Evolutionary conservation across 495 filamentous ascomycete genomes (phyloP), one percentile per base, ranked within the genome.

Genomic region (Astrothelium macrocarpum): DNA sequence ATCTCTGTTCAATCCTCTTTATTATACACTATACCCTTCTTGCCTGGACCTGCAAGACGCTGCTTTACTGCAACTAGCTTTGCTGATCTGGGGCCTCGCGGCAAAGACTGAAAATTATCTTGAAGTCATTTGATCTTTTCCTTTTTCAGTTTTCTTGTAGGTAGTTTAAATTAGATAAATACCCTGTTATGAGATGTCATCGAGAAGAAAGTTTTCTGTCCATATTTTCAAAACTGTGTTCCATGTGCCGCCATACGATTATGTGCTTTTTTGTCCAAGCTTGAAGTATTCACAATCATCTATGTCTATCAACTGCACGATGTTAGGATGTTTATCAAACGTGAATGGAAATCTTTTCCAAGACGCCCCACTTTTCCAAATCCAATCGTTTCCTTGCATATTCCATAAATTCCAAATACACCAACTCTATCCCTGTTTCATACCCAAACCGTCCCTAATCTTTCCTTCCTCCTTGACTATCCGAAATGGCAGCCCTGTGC

Each of bases 401-500:
- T 39, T n/a, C n/a, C n/a, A n/a, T n/a, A n/a, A n/a, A n/a, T n/a
- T n/a, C n/a, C n/a, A n/a, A n/a, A n/a, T n/a, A n/a, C n/a, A n/a
- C 16, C 16, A 16, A 39, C 5, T 49, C 45, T 49, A 49, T 20
- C 18, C 14, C n/a, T 49, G 45, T n/a, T 49, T 63, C 61, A 63
- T 64, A 11, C 53, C 53, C 59, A 65, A 59, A 43, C 60, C 67
- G 36, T 82, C 81, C 49, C 83, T 71, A 1, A 86, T 42, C 63
- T 67, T 64, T 25, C 89, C 82, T 77, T 94, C 90, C 12, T 78
- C 74, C 66, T 79, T 74, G 5, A 92, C 86, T 53, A 93, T 79
- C 32, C 71, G 74, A 74, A 81, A 78, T 0, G 90, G 90, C 59
- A 92, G 67, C 26, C 74, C 74, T n/a, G 80, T 78, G 0, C 87